Base-by-base conservation (phyloP, 2,329 filamentous ascomycete genomes). In the Diaporthe batatas region DNA sequence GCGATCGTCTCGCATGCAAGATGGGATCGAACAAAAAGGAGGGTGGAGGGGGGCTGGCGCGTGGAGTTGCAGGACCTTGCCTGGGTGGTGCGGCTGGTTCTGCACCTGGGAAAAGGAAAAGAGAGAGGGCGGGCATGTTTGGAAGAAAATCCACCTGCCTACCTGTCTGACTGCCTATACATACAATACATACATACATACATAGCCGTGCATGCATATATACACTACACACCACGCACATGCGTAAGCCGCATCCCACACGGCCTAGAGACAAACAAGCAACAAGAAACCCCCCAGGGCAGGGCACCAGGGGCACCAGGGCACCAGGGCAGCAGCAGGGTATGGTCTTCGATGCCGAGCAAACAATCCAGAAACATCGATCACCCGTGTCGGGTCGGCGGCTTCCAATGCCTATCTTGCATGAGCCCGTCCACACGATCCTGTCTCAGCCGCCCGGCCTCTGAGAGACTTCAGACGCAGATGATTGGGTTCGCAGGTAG, bases 401-500 rank as follows among this genome's bases (percentile, higher is more conserved):
- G 44, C 44, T 62, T 44, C 54, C 42, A 65, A 47, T 62, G 54
- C 64, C 71, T 72, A 44, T 55, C 64, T 72, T 58, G 71, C 71
- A 62, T 69, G 44, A 36, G 54, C 55, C 68, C 44, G 32, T 39
- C 54, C 23, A 72, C 64, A 58, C 67, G 47, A 69, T 68, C 39
- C 47, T 72, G 71, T 72, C 71, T 72, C 64, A 62, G 54, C 54
- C 54, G 57, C 21, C 51, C 34, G 32, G 36, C n/a, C 53, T 68
- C 64, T 69, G 16, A 32, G 53, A 29, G 47, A 14, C 11, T 29
- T 29, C 12, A 23, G 23, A 10, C 18, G 54, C 12, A 42, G 47
- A 18, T 59, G 64, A 72, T 72, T 69, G 44, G 64, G 25, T 62
- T 72, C 64, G 64, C 64, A 53, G 44, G 44, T 72, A 62, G 34